phyloP scores from a whole-genome alignment of 768 basidiomycete genomes.

The Leucosporidium scottii region DNA sequence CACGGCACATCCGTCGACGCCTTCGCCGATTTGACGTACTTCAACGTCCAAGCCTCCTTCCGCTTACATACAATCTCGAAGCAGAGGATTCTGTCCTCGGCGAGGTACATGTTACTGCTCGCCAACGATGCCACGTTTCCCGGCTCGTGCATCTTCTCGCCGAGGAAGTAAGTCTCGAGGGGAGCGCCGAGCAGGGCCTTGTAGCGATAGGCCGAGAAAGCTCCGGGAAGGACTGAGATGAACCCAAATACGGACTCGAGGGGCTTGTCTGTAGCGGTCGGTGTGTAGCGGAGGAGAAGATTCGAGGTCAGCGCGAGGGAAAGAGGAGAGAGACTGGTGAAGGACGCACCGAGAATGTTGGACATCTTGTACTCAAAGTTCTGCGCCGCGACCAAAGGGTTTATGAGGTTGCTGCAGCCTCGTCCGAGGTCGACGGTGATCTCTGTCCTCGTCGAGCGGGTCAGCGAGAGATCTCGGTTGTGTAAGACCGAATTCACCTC shows the following conservation, averaged over 20 bases:
- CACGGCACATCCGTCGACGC: slow-evolving; percentile 42
- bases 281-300: background rate
- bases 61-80: slow-evolving; percentile 85
- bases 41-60: slow-evolving; percentile 40
- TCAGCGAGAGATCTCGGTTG: background rate
- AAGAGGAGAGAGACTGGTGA: background rate
- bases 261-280: slow-evolving; percentile 39
- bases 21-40: slow-evolving; percentile 31
- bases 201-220: slow-evolving; percentile 76
- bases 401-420: slow-evolving; percentile 53
- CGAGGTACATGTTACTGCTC: background rate
- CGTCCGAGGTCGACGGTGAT: slow-evolving; percentile 61
- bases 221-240: slow-evolving; percentile 86
- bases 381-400: slow-evolving; percentile 79
- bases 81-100: slow-evolving; percentile 86
- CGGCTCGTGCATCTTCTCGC: slow-evolving; percentile 56
- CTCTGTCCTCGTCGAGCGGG: slow-evolving; percentile 61
- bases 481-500: background rate
- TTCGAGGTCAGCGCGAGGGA: no score
- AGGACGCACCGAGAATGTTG: background rate
- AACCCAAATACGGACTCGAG: slow-evolving; percentile 79
- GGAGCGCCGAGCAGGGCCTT: slow-evolving; percentile 79
- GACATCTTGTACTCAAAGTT: slow-evolving; percentile 91
- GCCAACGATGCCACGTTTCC: background rate
- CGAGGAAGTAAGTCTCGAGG: slow-evolving; percentile 86